A percentile compares a stretch with the other conserved stretches of the same genome.
Conservation (phyloP, 2,329 filamentous ascomycete genomes). For the Diaporthe sp. region DNA sequence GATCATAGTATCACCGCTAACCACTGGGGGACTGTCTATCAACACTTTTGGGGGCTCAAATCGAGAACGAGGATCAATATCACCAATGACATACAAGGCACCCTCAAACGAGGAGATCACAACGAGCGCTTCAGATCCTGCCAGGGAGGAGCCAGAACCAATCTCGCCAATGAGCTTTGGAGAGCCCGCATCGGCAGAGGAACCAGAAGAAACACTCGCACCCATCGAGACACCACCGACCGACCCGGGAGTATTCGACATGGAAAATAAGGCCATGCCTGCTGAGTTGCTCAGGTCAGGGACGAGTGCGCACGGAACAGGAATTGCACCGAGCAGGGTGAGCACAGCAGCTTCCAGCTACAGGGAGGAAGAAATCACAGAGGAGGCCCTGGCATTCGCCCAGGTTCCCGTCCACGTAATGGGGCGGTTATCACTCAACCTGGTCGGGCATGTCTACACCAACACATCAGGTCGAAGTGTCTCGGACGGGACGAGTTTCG, state of each 20-base stretch:
- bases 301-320: neutral
- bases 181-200: neutral
- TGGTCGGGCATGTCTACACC: constrained; percentile 34
- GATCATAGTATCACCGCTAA: neutral
- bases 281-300: neutral
- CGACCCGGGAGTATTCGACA: neutral
- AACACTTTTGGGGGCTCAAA: constrained; percentile 1
- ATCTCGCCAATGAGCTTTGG: constrained; percentile 19
- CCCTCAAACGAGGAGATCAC: neutral
- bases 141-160: neutral
- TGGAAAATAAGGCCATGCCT: neutral
- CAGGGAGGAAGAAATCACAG: constrained; percentile 30
- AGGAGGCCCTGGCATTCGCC: constrained; percentile 34
- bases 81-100: constrained; percentile 13
- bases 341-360: constrained; percentile 16
- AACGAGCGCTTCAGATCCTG: neutral
- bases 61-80: neutral
- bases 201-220: neutral
- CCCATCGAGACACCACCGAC: neutral
- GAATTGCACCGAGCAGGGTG: constrained; percentile 1
- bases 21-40: neutral
- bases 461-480: constrained; percentile 16
- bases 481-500: constrained; percentile 29
- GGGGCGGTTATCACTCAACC: constrained; percentile 30
- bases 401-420: constrained; percentile 34